Percentiles rank a stretch among this genome's conserved stretches.
Conservation (phyloP, 2,329 filamentous ascomycete genomes). For the Fusarium nematophilum region DNA sequence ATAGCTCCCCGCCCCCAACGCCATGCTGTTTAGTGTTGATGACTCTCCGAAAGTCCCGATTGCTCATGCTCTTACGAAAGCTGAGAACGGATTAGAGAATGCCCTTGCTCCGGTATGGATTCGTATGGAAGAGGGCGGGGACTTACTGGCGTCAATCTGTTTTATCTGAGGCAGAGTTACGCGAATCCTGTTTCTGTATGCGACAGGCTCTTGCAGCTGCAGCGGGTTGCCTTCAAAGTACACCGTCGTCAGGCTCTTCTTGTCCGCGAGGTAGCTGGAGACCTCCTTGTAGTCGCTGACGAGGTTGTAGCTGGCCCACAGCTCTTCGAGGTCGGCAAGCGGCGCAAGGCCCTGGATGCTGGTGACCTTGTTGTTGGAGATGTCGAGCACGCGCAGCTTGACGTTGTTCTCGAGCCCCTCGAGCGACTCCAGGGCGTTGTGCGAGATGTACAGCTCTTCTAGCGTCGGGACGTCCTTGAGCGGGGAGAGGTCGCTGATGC, state of each 20-base stretch:
- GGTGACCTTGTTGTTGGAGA: constrained; percentile 86
- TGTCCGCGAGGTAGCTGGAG: constrained; percentile 80
- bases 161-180: constrained; percentile 86
- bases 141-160: constrained; percentile 97
- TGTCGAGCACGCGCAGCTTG: constrained; percentile 82
- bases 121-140: neutral
- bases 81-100: constrained; percentile 31
- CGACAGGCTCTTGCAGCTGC: constrained; percentile 79
- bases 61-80: constrained; percentile 47
- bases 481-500: constrained; percentile 81
- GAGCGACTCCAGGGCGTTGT: constrained; percentile 87
- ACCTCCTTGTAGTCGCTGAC: constrained; percentile 84
- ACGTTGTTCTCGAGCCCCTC: constrained; percentile 75
- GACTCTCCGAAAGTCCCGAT: constrained; percentile 5
- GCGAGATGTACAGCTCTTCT: constrained; percentile 94
- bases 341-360: constrained; percentile 78
- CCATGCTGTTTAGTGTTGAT: constrained; percentile 38
- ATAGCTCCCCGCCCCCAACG: constrained; percentile 35
- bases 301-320: constrained; percentile 95
- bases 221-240: constrained; percentile 97
- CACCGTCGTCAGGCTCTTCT: constrained; percentile 84
- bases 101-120: neutral
- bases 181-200: constrained; percentile 94
- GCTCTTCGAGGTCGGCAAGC: constrained; percentile 80
- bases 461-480: constrained; percentile 79